Conservation (phyloP, 2,329 filamentous ascomycete genomes). For the Alternaria incomplexa region DNA sequence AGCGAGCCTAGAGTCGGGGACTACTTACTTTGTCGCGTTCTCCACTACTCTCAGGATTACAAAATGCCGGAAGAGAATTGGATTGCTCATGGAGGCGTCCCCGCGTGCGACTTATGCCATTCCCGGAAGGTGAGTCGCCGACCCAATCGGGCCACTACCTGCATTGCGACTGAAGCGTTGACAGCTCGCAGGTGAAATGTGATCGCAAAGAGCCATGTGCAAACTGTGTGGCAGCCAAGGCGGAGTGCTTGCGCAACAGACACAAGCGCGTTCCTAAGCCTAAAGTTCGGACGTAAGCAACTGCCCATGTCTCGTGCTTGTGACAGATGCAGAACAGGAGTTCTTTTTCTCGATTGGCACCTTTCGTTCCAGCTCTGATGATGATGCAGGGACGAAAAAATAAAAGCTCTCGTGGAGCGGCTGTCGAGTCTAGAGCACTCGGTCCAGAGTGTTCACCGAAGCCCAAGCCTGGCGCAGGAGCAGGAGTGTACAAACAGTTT, state of each 20-base stretch:
- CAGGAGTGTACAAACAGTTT: background rate
- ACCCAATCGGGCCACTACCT: background rate
- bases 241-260: slow-evolving; percentile 40
- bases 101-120: slow-evolving; percentile 42
- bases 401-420: slow-evolving; percentile 36
- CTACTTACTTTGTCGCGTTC: background rate
- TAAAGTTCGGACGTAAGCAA: slow-evolving; percentile 34
- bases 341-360: background rate
- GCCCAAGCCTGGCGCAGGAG: slow-evolving; percentile 3
- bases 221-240: slow-evolving; percentile 34
- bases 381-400: slow-evolving; percentile 33
- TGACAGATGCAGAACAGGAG: background rate
- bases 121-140: slow-evolving; percentile 16
- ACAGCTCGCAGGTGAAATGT: slow-evolving; percentile 38
- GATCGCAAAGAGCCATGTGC: slow-evolving; percentile 43
- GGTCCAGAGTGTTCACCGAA: slow-evolving; percentile 18
- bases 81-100: slow-evolving; percentile 38
- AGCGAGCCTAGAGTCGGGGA: background rate
- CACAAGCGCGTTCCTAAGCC: slow-evolving; percentile 34
- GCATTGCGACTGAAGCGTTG: background rate
- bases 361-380: background rate
- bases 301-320: background rate
- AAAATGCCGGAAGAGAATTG: slow-evolving; percentile 42
- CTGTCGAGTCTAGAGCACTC: slow-evolving; percentile 36
- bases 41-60: background rate